Percentiles rank a stretch among this genome's conserved stretches.
phyloP scores from a whole-genome alignment of 495 filamentous ascomycete species.

The Staphylotrichum tortipilum region DNA sequence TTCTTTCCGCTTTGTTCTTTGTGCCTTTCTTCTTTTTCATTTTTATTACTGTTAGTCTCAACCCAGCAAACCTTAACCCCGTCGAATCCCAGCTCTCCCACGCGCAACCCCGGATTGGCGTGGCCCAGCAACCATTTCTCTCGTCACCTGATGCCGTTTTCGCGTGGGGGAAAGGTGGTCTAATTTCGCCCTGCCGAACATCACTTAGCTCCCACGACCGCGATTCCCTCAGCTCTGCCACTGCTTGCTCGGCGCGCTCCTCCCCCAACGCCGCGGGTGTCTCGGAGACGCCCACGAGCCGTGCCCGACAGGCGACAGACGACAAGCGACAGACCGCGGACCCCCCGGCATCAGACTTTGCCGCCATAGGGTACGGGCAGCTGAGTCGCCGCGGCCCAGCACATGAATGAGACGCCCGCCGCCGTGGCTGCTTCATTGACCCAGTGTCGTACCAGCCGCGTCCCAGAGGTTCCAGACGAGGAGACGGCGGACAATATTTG shows the following conservation, averaged over 20 bases:
- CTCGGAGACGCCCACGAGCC: background rate
- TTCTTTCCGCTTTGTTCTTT: no score
- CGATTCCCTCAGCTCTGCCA: no score
- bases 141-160: constrained; percentile 3
- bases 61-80: no score
- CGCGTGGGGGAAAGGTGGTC: constrained; percentile 5
- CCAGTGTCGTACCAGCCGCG: no score
- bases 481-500: no score
- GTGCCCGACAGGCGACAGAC: background rate
- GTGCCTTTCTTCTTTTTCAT: no score
- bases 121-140: background rate
- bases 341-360: background rate
- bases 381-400: background rate
- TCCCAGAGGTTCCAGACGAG: no score
- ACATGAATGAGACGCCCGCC: constrained; percentile 3
- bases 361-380: background rate
- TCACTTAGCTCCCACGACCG: background rate
- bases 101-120: background rate
- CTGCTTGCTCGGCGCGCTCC: no score
- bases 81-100: no score
- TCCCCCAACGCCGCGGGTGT: background rate
- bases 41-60: no score
- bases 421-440: constrained; percentile 4
- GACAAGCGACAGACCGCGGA: background rate
- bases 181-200: background rate